These are phyloP conservation scores for Beauveria varroae DNA, from an alignment of 2,329 filamentous ascomycete genomes.

Conservation along the genomic window DNA sequence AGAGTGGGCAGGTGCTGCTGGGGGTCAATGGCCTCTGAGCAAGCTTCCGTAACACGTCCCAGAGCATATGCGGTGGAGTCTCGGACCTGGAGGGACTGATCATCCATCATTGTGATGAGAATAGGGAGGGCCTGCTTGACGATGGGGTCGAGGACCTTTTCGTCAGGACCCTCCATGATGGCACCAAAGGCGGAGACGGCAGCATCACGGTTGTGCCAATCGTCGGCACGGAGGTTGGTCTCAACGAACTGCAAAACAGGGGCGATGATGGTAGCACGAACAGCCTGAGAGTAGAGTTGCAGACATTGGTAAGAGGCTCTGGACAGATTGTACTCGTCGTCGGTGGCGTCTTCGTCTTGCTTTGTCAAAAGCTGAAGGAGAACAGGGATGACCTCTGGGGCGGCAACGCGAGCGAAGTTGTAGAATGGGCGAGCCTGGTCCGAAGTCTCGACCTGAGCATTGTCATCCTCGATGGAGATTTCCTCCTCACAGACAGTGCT, in stretches of 20 bases:
- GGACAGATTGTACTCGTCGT: constrained; percentile 96
- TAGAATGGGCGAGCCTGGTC: constrained; percentile 87
- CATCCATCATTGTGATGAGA: constrained; percentile 86
- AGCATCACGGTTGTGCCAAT: constrained; percentile 93
- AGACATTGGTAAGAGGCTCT: constrained; percentile 94
- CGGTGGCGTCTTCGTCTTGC: constrained; percentile 93
- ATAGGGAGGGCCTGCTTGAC: constrained; percentile 93
- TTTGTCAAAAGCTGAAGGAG: constrained; percentile 83
- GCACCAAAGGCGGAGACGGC: constrained; percentile 95
- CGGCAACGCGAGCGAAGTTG: constrained; percentile 90
- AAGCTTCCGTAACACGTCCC: constrained; percentile 90
- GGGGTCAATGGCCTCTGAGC: constrained; percentile 85
- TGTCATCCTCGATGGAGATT: constrained; percentile 96
- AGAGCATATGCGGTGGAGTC: constrained; percentile 95
- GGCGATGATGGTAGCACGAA: constrained; percentile 74
- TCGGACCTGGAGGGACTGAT: constrained; percentile 80
- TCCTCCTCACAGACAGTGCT: constrained; percentile 99
- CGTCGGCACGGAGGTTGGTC: constrained; percentile 76
- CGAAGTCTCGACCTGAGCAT: constrained; percentile 65
- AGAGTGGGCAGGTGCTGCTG: constrained; percentile 73
- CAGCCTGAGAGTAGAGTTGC: constrained; percentile 89
- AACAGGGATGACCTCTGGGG: constrained; percentile 88
- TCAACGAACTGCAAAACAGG: constrained; percentile 90
- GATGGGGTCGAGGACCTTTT: constrained; percentile 83
- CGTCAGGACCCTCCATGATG: constrained; percentile 97